phyloP scores from a whole-genome alignment of 1,284 basidiomycete species.

The Pseudozyma sp. region DNA sequence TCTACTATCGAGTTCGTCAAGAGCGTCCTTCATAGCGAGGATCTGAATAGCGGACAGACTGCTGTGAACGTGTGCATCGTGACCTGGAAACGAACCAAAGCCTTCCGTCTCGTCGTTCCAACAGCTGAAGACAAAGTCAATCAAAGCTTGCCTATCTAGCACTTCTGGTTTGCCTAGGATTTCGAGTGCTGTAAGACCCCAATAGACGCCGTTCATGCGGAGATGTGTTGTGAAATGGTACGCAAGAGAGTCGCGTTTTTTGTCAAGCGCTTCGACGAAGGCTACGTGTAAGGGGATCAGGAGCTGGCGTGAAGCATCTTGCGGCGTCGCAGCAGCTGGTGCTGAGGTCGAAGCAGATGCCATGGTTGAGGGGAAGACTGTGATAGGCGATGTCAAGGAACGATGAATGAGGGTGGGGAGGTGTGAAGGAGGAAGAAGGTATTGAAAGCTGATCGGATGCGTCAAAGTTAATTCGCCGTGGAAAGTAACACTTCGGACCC shows the following conservation, averaged over 20 bases:
- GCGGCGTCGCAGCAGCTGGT: background rate
- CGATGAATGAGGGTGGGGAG: background rate
- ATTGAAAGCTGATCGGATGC: slow-evolving; percentile 25
- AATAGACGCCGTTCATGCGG: slow-evolving; percentile 95
- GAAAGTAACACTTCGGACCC: slow-evolving; percentile 40
- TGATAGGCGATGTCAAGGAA: background rate
- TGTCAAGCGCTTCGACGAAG: slow-evolving; percentile 50
- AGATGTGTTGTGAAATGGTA: slow-evolving; percentile 95
- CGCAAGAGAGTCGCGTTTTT: slow-evolving; percentile 68
- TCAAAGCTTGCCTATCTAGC: slow-evolving; percentile 82
- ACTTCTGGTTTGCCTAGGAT: slow-evolving; percentile 83
- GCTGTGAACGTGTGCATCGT: slow-evolving; percentile 88
- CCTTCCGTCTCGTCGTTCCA: slow-evolving; percentile 78
- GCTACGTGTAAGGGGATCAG: slow-evolving; percentile 43
- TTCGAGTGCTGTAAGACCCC: slow-evolving; percentile 89
- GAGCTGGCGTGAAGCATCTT: slow-evolving; percentile 19
- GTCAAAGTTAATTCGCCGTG: slow-evolving; percentile 5
- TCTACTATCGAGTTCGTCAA: slow-evolving; percentile 74
- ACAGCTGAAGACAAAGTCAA: slow-evolving; percentile 90
- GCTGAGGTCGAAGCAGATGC: slow-evolving; percentile 3
- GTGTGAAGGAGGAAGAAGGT: slow-evolving; percentile 3
- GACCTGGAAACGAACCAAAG: slow-evolving; percentile 90
- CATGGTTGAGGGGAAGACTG: background rate
- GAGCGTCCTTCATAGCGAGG: slow-evolving; percentile 83
- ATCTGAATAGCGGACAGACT: slow-evolving; percentile 94